phyloP scores from a whole-genome alignment of 1,139 yeast species.

The Scheffersomyces lignicola region DNA sequence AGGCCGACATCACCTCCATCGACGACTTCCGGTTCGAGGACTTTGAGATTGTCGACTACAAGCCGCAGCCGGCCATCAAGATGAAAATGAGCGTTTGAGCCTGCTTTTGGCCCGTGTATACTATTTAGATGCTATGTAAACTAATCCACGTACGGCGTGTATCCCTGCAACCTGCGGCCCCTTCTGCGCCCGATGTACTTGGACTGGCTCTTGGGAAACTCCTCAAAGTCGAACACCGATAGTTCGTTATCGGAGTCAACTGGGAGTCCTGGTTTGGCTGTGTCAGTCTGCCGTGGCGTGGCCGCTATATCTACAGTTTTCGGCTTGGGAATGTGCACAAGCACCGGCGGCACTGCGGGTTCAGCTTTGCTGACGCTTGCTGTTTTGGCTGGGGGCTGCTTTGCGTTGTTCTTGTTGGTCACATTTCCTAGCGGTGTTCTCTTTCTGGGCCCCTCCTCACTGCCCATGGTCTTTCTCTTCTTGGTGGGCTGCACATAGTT shows the following conservation, averaged over 20 bases:
- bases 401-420: conserved; percentile 14
- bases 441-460: conserved; percentile 6
- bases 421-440: conserved; percentile 22
- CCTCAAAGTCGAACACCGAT: conserved; percentile 33
- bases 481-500: conserved; percentile 37
- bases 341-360: no score
- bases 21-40: conserved; percentile 91
- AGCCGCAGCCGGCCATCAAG: conserved; percentile 80
- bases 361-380: not conserved
- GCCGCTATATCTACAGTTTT: no score
- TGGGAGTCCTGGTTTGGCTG: not conserved
- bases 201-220: conserved; percentile 4
- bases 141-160: conserved; percentile 8
- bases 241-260: conserved; percentile 13
- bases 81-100: conserved; percentile 76
- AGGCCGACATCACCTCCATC: conserved; percentile 53
- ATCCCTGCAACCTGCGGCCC: conserved; percentile 5
- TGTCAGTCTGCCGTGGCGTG: conserved; percentile 2
- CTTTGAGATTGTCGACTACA: conserved; percentile 73
- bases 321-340: no score
- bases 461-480: conserved; percentile 2
- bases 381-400: conserved; percentile 5
- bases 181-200: not conserved
- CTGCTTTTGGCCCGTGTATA: conserved; percentile 2
- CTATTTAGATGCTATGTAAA: conserved; percentile 2